A percentile compares a stretch with the other conserved stretches of the same genome.
These are phyloP conservation scores for Fusarium nodosum DNA, from an alignment of 2,329 filamentous ascomycete genomes.

Conservation along the genomic window DNA sequence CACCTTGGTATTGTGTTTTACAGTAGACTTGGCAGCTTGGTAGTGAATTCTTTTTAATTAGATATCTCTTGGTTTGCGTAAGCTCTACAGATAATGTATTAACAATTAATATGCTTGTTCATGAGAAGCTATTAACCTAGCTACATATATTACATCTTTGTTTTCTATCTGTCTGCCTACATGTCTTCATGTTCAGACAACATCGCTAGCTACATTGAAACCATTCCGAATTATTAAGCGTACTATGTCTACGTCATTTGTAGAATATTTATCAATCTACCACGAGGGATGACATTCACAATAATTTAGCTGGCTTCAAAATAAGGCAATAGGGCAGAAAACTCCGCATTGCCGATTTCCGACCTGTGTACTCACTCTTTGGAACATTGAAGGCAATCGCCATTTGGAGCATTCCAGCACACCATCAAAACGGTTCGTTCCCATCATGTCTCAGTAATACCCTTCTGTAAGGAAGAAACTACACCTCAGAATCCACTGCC, in stretches of 20 bases:
- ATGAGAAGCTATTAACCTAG: neutral
- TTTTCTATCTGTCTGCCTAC: neutral
- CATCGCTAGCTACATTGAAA: neutral
- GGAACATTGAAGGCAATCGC: neutral
- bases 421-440: neutral
- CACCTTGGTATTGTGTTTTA: neutral
- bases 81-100: neutral
- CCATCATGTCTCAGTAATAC: neutral
- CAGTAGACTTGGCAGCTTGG: slow-evolving; percentile 1
- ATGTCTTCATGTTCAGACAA: neutral
- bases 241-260: neutral
- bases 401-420: neutral
- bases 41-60: neutral
- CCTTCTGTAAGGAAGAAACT: neutral
- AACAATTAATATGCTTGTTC: neutral
- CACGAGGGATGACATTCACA: neutral
- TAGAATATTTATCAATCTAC: neutral
- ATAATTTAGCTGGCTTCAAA: slow-evolving; percentile 8
- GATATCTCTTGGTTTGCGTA: neutral
- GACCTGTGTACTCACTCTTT: neutral
- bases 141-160: neutral
- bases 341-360: slow-evolving; percentile 3
- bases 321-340: neutral
- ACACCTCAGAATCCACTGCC: neutral
- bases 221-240: neutral